phyloP scores from a whole-genome alignment of 179 eudicot genomes.

The Heliamphora pulchella region DNA sequence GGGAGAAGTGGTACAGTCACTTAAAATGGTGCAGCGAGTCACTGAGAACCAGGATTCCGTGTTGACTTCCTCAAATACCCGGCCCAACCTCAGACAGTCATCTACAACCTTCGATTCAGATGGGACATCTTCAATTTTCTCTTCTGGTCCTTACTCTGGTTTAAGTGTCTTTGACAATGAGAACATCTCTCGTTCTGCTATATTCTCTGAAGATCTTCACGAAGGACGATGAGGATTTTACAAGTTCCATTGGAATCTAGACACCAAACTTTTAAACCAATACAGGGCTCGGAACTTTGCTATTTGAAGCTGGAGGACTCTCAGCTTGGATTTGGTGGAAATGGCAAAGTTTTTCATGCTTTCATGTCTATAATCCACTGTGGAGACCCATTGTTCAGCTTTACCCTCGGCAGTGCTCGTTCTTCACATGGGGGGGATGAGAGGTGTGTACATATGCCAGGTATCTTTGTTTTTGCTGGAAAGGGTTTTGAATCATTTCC shows the following conservation, averaged over 20 bases:
- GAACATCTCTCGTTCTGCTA: constrained; percentile 54
- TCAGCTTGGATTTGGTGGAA: constrained; percentile 5
- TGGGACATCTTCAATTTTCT: constrained; percentile 86
- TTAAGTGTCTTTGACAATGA: constrained; percentile 75
- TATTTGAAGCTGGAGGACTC: constrained; percentile 8
- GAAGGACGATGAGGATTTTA: constrained; percentile 69
- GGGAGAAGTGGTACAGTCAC: constrained; percentile 99
- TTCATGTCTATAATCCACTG: constrained; percentile 11
- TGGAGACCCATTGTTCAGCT: constrained; percentile 8
- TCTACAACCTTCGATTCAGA: constrained; percentile 90
- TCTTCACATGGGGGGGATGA: constrained; percentile 17
- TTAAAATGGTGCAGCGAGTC: constrained; percentile 88
- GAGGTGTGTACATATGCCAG: constrained; percentile 12
- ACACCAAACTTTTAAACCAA: too few relatives aligned
- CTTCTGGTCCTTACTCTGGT: constrained; percentile 94
- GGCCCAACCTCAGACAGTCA: constrained; percentile 63
- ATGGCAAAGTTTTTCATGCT: background rate
- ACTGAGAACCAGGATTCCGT: constrained; percentile 67
- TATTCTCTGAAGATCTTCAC: constrained; percentile 93
- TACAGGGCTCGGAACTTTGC: background rate
- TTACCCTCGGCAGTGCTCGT: constrained; percentile 6
- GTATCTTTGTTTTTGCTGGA: constrained; percentile 9
- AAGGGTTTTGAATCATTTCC: constrained; percentile 14
- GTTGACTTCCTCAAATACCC: constrained; percentile 34
- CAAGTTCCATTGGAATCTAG: background rate